Evolutionary conservation across 2,329 filamentous ascomycete genomes (phyloP), one percentile per base, ranked within the genome.

Genomic region (Paradendryphiella salina): DNA sequence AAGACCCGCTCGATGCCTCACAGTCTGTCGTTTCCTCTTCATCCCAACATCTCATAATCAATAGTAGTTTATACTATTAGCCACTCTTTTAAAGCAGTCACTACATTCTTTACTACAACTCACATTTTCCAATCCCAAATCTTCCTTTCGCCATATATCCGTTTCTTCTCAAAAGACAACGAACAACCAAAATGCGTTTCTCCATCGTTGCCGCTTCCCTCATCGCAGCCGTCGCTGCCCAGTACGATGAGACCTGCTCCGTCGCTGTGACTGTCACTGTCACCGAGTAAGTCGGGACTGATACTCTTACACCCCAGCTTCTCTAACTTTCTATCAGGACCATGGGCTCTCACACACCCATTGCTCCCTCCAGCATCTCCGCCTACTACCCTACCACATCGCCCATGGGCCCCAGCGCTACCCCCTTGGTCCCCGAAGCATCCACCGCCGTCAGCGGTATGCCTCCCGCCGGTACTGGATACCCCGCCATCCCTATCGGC

Each of bases 181-280:
- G 29, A 36, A 36, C 46, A 41, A 43, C 43, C 40, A 44, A 61
- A 58, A 71, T 71, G 69, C 65, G 64, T 63, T 70, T 69, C 65
- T 61, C 66, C 59, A 51, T 65, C 42, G 36, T 66, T 46, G 52
- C 61, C 59, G 63, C 65, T 53, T 54, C 64, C 32, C 39, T 67
- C 48, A 43, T 63, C 42, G 61, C 63, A 40, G 60, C 60, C 34
- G 66, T 57, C 37, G 59, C 59, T 43, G 66, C 66, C 3, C 59
- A 60, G 20, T 61, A 60, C 50, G 60, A 63, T 6, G 62, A 65
- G 38, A 38, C 54, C 35, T 72, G 67, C 59, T 47, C 56, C 21
- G 48, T 49, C 15, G 32, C 59, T 29, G 49, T 60, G 32, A 69
- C 66, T 20, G 52, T 67, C 47, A 69, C 67, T 17, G 60, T 70